These are phyloP conservation scores for Lasiosphaeria miniovina DNA, from an alignment of 495 filamentous ascomycete species.

Conservation along the genomic window DNA sequence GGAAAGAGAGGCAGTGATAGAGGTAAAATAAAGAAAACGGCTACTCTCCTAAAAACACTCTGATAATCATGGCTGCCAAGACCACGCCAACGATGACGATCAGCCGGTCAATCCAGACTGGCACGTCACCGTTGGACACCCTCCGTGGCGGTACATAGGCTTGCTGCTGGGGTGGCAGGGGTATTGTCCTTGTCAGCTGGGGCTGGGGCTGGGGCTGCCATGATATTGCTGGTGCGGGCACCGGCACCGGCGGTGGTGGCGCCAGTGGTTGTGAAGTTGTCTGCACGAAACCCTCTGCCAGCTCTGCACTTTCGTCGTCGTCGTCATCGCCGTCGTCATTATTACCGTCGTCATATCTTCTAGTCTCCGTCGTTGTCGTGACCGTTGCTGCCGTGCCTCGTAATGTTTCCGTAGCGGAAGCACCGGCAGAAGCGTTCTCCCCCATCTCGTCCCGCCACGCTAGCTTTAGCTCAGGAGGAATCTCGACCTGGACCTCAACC, in stretches of 20 bases:
- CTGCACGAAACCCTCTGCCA: conserved; percentile 51
- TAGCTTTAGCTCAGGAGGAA: conserved; percentile 59
- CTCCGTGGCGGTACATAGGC: conserved; percentile 2
- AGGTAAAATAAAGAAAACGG: conserved; percentile 6
- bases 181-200: conserved; percentile 37
- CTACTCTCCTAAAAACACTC: conserved; percentile 25
- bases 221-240: conserved; percentile 17
- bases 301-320: conserved; percentile 38
- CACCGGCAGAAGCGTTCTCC: conserved; percentile 11
- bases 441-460: conserved; percentile 54
- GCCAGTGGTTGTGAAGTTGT: conserved; percentile 29
- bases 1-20: not conserved
- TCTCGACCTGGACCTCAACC: conserved; percentile 44
- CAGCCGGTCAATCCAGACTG: conserved; percentile 58
- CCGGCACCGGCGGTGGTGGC: conserved; percentile 9
- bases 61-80: conserved; percentile 51
- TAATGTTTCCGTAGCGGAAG: conserved; percentile 1
- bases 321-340: conserved; percentile 6
- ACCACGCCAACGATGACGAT: conserved; percentile 53
- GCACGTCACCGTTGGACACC: conserved; percentile 31
- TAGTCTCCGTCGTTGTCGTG: too few relatives aligned
- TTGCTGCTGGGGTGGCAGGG: conserved; percentile 21
- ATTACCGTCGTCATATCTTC: too few relatives aligned
- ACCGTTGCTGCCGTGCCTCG: not conserved
- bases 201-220: conserved; percentile 31